Base-by-base conservation (phyloP, 495 filamentous ascomycete genomes). In the Podospora tetraspora region DNA sequence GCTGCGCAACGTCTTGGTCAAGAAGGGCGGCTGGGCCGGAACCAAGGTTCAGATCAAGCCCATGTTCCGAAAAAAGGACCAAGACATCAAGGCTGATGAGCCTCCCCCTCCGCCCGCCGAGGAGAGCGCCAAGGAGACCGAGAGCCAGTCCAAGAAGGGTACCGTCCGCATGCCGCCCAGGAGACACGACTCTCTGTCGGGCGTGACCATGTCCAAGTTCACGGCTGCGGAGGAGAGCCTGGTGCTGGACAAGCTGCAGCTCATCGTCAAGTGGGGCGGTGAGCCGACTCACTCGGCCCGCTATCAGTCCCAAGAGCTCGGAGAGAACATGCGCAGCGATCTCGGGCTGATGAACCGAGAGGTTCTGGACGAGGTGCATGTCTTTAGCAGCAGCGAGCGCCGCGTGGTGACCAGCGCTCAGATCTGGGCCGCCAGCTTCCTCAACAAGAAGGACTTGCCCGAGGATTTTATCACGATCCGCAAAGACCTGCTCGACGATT, bases 31-130 rank as follows among this genome's bases (percentile, higher is more conserved):
- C 12, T 97, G 93, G 91, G 87, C 92, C 10, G 95, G 95, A 0
- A 99, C 95, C 5, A 99, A 99, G 79, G 94, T 99, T 27, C 95
- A 99, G 79, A 97, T 99, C 73, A 99, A 99, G 79, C 95, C 95
- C 1, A 93, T 99, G 91, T 99, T 97, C 78, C 87, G 92, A 56
- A 97, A 92, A 78, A 90, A 89, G 75, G 82, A 84, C 12, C 85
- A 90, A 65, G 77, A 78, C 21, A 70, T 78, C 57, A 32, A 70
- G 32, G 57, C 74, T 11, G 91, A 90, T 72, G 83, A 88, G 62
- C 11, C 7, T 7, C 4, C 57, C 21, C 21, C 68, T 19, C 63
- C 59, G 19, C 58, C 60, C 22, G 19, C 16, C 21, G 58, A 61
- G 58, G 65, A 52, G 3, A 34, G 43, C 13, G 22, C 65, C 65